These are phyloP conservation scores for Saprolegnia diclina DNA, from an alignment of 352 stramenopile genomes.

Conservation along the genomic window DNA sequence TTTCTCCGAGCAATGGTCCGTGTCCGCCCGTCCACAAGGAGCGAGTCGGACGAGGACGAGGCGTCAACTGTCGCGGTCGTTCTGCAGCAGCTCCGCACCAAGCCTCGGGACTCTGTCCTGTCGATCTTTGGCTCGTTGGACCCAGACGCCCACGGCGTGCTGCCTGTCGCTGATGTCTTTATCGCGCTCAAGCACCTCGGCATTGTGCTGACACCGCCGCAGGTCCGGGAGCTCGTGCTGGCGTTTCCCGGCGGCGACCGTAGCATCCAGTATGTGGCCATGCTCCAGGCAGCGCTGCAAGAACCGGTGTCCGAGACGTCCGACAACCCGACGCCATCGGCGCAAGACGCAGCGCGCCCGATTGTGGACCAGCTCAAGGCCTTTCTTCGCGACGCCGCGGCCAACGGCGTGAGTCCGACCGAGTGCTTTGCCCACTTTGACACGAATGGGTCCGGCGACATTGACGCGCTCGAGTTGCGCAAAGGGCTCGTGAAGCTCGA, in stretches of 20 bases:
- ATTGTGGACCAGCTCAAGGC: neutral
- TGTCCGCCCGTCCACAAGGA: neutral
- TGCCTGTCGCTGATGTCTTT: conserved; percentile 17
- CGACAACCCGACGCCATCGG: neutral
- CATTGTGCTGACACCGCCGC: conserved; percentile 1
- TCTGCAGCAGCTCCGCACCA: neutral
- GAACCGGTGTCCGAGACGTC: neutral
- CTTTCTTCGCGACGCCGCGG: neutral
- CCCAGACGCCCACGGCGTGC: neutral
- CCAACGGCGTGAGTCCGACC: neutral
- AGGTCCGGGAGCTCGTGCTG: conserved; percentile 19
- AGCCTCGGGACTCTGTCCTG: neutral
- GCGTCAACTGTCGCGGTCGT: neutral
- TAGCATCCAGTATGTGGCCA: neutral
- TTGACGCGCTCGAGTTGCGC: conserved; percentile 1
- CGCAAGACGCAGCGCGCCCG: neutral
- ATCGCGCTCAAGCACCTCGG: conserved; percentile 19
- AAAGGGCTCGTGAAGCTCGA: neutral
- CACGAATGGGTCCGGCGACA: neutral
- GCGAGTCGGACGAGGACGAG: neutral
- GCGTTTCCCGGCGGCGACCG: conserved; percentile 9
- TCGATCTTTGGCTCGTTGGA: neutral
- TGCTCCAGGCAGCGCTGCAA: neutral
- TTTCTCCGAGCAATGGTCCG: conserved; percentile 66
- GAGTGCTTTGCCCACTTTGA: neutral